Conservation (phyloP, 129 eudicot genomes). For the Solidago caesia region DNA sequence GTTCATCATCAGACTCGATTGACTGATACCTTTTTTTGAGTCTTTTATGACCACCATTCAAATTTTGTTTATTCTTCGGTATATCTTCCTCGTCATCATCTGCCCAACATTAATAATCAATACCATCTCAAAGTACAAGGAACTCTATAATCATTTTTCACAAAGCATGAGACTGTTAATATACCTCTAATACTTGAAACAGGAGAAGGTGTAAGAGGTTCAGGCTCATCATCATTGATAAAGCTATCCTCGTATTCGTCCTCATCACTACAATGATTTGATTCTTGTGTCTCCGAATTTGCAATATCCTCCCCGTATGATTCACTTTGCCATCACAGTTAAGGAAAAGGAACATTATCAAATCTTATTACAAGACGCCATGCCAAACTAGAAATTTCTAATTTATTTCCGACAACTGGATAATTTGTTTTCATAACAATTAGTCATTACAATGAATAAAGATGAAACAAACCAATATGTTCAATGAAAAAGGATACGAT, state of each 20-base stretch:
- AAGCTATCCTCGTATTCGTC: constrained; percentile 87
- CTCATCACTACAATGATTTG: constrained; percentile 51
- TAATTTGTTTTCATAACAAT: background rate
- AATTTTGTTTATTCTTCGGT: constrained; percentile 28
- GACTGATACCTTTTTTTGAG: constrained; percentile 51
- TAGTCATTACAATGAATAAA: background rate
- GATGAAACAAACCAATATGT: background rate
- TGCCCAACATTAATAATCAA: constrained; percentile 24
- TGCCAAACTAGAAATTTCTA: background rate
- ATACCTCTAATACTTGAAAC: constrained; percentile 52
- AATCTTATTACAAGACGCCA: no score
- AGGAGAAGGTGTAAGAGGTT: constrained; percentile 49
- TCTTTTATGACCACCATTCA: constrained; percentile 32
- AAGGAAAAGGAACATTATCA: constrained; percentile 33
- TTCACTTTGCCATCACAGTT: constrained; percentile 49
- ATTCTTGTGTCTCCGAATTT: constrained; percentile 50
- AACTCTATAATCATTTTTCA: background rate
- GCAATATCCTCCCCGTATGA: constrained; percentile 87
- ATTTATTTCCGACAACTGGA: background rate
- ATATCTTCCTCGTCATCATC: constrained; percentile 32
- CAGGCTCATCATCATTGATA: constrained; percentile 66
- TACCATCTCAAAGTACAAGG: background rate
- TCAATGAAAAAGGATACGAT: constrained; percentile 61
- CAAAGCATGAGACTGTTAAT: constrained; percentile 1
- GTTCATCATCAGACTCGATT: constrained; percentile 64